Base-by-base conservation (phyloP, 768 basidiomycete species). In the Tulasnella sp. region DNA sequence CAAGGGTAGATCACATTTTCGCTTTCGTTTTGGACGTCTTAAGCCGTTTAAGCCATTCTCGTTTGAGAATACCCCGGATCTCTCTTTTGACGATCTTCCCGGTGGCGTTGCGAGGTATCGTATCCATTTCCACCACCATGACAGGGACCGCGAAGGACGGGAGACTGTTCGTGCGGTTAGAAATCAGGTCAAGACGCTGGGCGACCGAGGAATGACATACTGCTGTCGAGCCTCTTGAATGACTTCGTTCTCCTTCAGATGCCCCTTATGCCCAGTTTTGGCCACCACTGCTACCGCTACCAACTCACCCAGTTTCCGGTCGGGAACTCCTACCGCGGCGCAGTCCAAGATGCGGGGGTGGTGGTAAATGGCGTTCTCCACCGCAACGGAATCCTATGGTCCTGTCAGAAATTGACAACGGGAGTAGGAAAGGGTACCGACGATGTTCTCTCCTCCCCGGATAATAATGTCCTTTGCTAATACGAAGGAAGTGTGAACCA, bases 401-500 rank as follows among this genome's bases (percentile, higher is more conserved):
- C 8, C 14, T 23, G 42, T 19, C 23, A 23, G 23, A 14, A 19
- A 34, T 51, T 35, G 19, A 45, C 27, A 15, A 3, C 31, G 1
- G 34, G 6, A 45, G 8, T 3, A 49, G 14, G 49, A 36, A 27
- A 34, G 17, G n/a, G 9, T 15, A 67, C 78, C 64, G 60, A 78
- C 79, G 55, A 82, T 76, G 63, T 81, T 81, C 67, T 82, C 80
- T 45, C 80, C 80, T 21, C 80, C 65, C 29, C 79, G 72, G 58
- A 81, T 78, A 45, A 82, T 82, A 53, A 82, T 73, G 63, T 82
- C 80, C 67, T 82, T 81, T 21, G 78, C 80, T 69, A 53, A 19
- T 21, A 8, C 23, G 37, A 45, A 32, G 17, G 34, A 45, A 17
- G 6, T 6, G n/a, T 11, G n/a, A 37, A 14, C 17, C 23, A 15